These are phyloP conservation scores for Dichomitus squalens DNA, from an alignment of 1,284 basidiomycete species.

Conservation along the genomic window DNA sequence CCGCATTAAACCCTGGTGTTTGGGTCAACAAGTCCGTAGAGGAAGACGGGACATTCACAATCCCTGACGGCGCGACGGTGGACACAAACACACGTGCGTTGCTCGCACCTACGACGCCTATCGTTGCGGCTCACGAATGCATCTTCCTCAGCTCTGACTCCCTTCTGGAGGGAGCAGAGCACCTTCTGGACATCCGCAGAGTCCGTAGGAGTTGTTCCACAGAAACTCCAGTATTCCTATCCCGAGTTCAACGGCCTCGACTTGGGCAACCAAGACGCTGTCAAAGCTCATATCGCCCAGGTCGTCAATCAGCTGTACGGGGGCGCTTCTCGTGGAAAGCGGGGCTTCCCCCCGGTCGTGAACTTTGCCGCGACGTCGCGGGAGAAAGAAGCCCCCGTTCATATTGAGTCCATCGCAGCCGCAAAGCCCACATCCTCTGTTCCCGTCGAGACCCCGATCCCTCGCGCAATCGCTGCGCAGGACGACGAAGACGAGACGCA, in stretches of 20 bases:
- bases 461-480: background rate
- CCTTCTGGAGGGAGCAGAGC: slow-evolving; percentile 34
- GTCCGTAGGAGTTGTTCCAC: slow-evolving; percentile 17
- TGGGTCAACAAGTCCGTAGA: slow-evolving; percentile 38
- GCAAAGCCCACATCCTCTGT: background rate
- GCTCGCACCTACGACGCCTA: background rate
- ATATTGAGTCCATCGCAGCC: no score
- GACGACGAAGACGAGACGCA: background rate
- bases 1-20: slow-evolving; percentile 41
- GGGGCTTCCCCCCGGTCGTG: background rate
- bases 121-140: background rate
- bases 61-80: slow-evolving; percentile 33
- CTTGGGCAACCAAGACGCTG: slow-evolving; percentile 30
- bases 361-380: background rate
- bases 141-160: slow-evolving; percentile 30
- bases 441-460: background rate
- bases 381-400: background rate
- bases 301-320: slow-evolving; percentile 35
- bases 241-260: slow-evolving; percentile 47
- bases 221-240: slow-evolving; percentile 42
- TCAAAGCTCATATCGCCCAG: slow-evolving; percentile 35
- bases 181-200: slow-evolving; percentile 36
- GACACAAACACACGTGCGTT: slow-evolving; percentile 39
- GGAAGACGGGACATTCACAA: slow-evolving; percentile 40
- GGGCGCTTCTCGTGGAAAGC: background rate